Evolutionary conservation across 495 filamentous ascomycete species (phyloP).

Genomic region (Usnea hakonensis): DNA sequence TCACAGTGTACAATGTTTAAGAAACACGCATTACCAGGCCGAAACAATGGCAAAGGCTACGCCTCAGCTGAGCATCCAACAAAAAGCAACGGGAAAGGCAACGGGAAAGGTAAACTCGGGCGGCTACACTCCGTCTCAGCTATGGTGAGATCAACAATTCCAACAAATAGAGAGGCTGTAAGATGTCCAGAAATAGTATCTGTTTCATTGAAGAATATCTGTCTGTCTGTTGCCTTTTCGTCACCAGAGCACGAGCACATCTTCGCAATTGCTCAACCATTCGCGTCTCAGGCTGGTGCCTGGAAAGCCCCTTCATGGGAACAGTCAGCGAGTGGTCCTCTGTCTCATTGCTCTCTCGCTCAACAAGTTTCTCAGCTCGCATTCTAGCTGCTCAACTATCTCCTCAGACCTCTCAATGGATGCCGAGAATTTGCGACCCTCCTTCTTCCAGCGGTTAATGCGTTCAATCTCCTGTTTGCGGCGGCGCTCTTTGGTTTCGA

Average conservation of each 20-base stretch:
- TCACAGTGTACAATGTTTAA: too few species aligned
- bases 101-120: conserved; percentile 14
- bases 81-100: background rate
- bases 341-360: conserved; percentile 34
- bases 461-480: conserved; percentile 67
- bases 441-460: conserved; percentile 73
- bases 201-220: conserved; percentile 14
- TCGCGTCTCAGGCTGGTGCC: conserved; percentile 3
- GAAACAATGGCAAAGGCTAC: conserved; percentile 3
- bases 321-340: conserved; percentile 9
- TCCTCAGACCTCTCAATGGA: conserved; percentile 71
- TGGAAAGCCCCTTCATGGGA: conserved; percentile 5
- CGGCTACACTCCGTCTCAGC: conserved; percentile 23
- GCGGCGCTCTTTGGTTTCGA: conserved; percentile 77
- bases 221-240: conserved; percentile 2
- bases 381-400: conserved; percentile 52
- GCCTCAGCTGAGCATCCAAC: conserved; percentile 2
- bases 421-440: conserved; percentile 58
- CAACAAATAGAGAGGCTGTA: conserved; percentile 19
- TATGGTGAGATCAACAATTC: conserved; percentile 10
- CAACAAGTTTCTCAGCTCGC: conserved; percentile 53
- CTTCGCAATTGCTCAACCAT: background rate
- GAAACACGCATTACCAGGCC: background rate
- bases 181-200: conserved; percentile 17
- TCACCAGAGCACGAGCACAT: background rate